phyloP scores from a whole-genome alignment of 2,329 filamentous ascomycete species.

The Cladophialophora bantiana region DNA sequence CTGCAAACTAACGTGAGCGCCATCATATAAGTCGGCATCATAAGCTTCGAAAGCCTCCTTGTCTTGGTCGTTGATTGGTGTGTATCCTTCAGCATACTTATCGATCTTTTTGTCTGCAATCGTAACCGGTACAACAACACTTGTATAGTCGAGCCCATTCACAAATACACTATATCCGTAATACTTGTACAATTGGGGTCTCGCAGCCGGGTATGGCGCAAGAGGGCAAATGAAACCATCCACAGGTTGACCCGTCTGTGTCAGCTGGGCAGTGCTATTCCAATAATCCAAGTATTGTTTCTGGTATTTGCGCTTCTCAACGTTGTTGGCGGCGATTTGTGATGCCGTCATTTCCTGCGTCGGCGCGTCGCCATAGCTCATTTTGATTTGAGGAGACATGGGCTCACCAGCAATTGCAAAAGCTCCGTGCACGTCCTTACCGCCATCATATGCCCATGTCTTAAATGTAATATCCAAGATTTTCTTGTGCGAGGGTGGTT shows the following conservation, averaged over 20 bases:
- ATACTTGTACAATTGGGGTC: conserved; percentile 49
- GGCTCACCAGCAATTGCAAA: conserved; percentile 64
- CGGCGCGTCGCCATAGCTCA: conserved; percentile 46
- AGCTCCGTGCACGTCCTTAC: conserved; percentile 58
- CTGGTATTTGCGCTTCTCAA: conserved; percentile 63
- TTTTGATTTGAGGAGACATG: conserved; percentile 52
- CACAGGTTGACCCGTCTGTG: conserved; percentile 59
- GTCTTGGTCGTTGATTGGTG: conserved; percentile 54
- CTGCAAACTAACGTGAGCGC: conserved; percentile 57
- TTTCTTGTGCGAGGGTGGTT: conserved; percentile 59
- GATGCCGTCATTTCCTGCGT: conserved; percentile 49
- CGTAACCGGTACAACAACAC: conserved; percentile 55
- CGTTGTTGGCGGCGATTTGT: conserved; percentile 58
- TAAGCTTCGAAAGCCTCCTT: conserved; percentile 57
- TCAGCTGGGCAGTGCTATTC: conserved; percentile 62
- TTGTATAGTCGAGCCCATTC: conserved; percentile 52
- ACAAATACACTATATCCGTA: conserved; percentile 49
- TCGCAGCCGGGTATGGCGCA: conserved; percentile 52
- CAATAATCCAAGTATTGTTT: conserved; percentile 69
- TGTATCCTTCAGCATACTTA: conserved; percentile 46
- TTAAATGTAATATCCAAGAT: conserved; percentile 49
- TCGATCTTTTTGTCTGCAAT: conserved; percentile 52
- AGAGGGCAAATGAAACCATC: conserved; percentile 58
- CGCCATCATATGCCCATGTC: conserved; percentile 59
- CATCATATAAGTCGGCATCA: conserved; percentile 58